Base-by-base conservation (phyloP, 2,329 filamentous ascomycete genomes). In the Scedosporium minutisporum region DNA sequence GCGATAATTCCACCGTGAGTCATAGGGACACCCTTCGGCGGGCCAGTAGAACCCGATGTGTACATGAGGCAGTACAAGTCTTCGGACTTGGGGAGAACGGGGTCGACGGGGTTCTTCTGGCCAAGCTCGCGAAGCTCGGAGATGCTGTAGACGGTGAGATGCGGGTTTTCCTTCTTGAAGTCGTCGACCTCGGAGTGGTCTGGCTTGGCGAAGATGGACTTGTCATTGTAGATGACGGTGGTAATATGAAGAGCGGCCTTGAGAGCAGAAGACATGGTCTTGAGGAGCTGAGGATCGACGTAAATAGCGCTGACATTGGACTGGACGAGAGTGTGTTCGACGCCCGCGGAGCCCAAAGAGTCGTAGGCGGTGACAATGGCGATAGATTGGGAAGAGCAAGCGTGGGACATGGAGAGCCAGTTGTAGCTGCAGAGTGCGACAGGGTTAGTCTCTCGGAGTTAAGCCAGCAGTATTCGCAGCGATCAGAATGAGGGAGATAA, bases 291-390 rank as follows among this genome's bases (percentile, higher is more conserved):
- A 7, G 93, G 89, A 72, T 97, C 93, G 65, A 91, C 83, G 76
- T 93, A 96, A 80, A 97, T 93, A 74, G 88, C 87, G 69, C 86
- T 86, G 61, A 91, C 88, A 65, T 86, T 80, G 61, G 91, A 95
- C 76, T 96, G 90, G 23, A 87, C 80, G 66, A 97, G 83, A 3
- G 92, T 96, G 78, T 96, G 92, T 77, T 88, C 86, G 66, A 97
- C 83, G 57, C 92, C 93, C 65, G 87, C 86, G 69, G 91, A 84
- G 62, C 93, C 93, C 55, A 97, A 87, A 33, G 92, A 96, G 74
- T 97, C 93, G 76, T 97, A 97, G 60, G 93, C 92, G 57, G 93
- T 97, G 60, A 97, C 93, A 67, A 97, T 93, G 64, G 90, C 86
- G 73, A 97, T 86, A 55, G 90, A 93, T 76, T 97, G 93, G 16